These are phyloP conservation scores for Sugiyamaella boreocaroliniensis DNA, from an alignment of 805 yeast genomes.

Conservation along the genomic window DNA sequence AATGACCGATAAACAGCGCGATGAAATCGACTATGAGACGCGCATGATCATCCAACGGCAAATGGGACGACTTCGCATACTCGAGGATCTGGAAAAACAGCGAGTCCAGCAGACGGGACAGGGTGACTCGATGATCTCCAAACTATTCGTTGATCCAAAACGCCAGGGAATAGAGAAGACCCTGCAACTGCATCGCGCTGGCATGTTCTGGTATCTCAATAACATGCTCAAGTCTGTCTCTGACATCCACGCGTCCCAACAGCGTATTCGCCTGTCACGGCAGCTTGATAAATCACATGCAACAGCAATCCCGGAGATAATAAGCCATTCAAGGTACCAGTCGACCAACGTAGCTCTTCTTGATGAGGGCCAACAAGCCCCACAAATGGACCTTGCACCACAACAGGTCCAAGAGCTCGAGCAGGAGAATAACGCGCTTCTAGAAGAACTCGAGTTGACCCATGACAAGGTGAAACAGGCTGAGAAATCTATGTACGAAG, in stretches of 20 bases:
- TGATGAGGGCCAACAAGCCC: neutral
- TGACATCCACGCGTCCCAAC: conserved; percentile 30
- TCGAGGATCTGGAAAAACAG: conserved; percentile 25
- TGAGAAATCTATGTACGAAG: conserved; percentile 44
- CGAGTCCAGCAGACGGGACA: conserved; percentile 16
- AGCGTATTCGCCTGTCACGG: conserved; percentile 30
- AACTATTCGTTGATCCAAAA: conserved; percentile 23
- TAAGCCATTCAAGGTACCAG: neutral
- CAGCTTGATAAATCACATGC: conserved; percentile 23
- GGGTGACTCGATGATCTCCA: conserved; percentile 1
- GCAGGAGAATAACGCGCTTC: conserved; percentile 31
- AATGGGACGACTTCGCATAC: conserved; percentile 23
- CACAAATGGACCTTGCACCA: conserved; percentile 8
- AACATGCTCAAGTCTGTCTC: conserved; percentile 27
- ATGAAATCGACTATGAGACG: conserved; percentile 35
- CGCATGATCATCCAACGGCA: conserved; percentile 31
- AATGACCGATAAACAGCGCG: conserved; percentile 32
- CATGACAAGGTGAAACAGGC: conserved; percentile 34
- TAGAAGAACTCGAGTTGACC: conserved; percentile 32
- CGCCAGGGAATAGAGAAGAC: conserved; percentile 25
- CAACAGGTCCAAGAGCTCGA: conserved; percentile 27
- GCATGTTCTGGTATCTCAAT: conserved; percentile 33
- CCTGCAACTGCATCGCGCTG: conserved; percentile 30
- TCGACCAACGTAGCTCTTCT: neutral
- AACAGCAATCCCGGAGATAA: conserved; percentile 8